Conservation (phyloP, 352 stramenopile genomes). For the Saprolegnia parasitica region DNA sequence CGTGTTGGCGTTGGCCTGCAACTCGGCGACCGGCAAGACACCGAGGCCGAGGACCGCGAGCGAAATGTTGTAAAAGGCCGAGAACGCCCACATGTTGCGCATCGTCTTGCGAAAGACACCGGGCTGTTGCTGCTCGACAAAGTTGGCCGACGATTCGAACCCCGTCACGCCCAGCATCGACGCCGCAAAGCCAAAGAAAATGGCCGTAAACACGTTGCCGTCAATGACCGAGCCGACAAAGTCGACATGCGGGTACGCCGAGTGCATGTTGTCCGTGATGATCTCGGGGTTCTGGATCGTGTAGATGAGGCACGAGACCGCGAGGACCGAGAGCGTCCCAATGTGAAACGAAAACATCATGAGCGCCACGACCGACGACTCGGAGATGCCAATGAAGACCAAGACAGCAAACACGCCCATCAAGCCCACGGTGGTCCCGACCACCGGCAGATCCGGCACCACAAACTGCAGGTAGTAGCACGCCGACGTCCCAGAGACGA, state of each 20-base stretch:
- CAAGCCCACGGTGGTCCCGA: constrained; percentile 44
- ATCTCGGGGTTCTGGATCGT: constrained; percentile 53
- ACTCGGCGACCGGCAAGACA: too few relatives aligned
- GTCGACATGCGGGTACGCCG: constrained; percentile 56
- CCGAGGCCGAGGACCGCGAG: constrained; percentile 82
- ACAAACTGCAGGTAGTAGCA: constrained; percentile 57
- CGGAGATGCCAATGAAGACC: constrained; percentile 77
- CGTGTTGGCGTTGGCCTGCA: constrained; percentile 55
- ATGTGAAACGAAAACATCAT: constrained; percentile 83
- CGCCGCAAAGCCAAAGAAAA: constrained; percentile 74
- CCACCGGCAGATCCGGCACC: constrained; percentile 38
- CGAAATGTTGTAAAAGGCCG: constrained; percentile 83
- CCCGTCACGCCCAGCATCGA: constrained; percentile 88
- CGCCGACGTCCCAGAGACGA: constrained; percentile 57
- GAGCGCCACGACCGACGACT: constrained; percentile 80
- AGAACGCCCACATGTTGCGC: constrained; percentile 82
- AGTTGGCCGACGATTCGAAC: constrained; percentile 87
- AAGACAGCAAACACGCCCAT: constrained; percentile 82
- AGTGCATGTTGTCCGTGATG: constrained; percentile 56
- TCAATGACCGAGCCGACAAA: constrained; percentile 35
- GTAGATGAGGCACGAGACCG: constrained; percentile 51
- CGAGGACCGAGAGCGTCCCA: constrained; percentile 63
- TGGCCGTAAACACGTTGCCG: constrained; percentile 49
- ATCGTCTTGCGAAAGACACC: constrained; percentile 75
- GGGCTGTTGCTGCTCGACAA: constrained; percentile 83